Evolutionary conservation across 2,329 filamentous ascomycete species (phyloP).

Genomic region (Emericellopsis atlantica): DNA sequence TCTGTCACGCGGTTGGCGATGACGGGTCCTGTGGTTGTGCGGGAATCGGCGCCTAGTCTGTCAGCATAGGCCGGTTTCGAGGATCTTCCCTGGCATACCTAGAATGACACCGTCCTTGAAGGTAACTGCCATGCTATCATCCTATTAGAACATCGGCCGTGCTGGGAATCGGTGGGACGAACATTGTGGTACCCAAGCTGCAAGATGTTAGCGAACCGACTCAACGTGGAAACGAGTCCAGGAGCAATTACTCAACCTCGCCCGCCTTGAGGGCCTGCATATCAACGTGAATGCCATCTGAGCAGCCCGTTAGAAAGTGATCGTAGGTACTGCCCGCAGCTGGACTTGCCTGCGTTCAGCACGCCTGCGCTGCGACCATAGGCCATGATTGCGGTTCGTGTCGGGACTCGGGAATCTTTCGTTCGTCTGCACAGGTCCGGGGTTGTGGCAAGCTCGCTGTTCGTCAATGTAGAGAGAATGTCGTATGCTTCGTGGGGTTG

Average conservation of each 20-base stretch:
- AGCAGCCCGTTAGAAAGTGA: conserved; percentile 3
- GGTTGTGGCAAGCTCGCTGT: conserved; percentile 10
- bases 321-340: neutral
- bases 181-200: conserved; percentile 96
- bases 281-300: conserved; percentile 98
- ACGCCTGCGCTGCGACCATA: conserved; percentile 45
- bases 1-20: conserved; percentile 99
- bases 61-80: conserved; percentile 2
- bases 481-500: conserved; percentile 1
- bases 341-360: conserved; percentile 46
- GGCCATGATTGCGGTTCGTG: conserved; percentile 32
- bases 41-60: conserved; percentile 68
- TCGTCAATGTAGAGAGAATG: conserved; percentile 5
- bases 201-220: conserved; percentile 16
- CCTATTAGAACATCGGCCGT: conserved; percentile 8
- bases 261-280: conserved; percentile 99
- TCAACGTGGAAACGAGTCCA: neutral
- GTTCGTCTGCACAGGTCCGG: conserved; percentile 5
- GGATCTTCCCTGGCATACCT: conserved; percentile 29
- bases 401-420: neutral
- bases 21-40: conserved; percentile 95
- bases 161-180: conserved; percentile 22
- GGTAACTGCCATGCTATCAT: conserved; percentile 84
- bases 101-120: conserved; percentile 98
- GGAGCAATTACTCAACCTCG: conserved; percentile 76